A percentile compares a stretch with the other conserved stretches of the same genome.
Conservation (phyloP, 140 eudicot genomes). For the Flaveria floridana region DNA sequence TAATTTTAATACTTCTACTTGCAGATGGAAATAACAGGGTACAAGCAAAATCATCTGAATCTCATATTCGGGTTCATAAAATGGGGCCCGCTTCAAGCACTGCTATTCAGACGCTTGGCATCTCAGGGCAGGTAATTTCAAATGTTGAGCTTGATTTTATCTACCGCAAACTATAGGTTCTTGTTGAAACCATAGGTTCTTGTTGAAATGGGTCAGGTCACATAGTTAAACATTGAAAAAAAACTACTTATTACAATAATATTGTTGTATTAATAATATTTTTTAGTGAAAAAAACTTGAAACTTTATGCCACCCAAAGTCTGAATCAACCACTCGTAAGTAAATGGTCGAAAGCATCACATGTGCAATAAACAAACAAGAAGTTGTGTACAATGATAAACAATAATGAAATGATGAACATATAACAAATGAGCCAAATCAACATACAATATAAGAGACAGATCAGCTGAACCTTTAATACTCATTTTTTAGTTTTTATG, state of each 20-base stretch:
- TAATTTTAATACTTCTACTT: conserved; percentile 25
- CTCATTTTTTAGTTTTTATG: neutral
- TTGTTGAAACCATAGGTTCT: neutral
- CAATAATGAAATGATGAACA: neutral
- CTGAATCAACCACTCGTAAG: neutral
- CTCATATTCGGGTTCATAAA: conserved; percentile 43
- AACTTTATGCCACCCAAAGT: neutral
- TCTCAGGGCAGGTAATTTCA: conserved; percentile 49
- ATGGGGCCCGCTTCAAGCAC: conserved; percentile 61
- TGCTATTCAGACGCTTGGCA: conserved; percentile 70
- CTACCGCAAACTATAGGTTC: neutral
- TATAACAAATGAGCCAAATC: neutral
- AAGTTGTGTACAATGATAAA: neutral
- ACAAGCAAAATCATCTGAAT: conserved; percentile 50
- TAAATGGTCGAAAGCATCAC: neutral
- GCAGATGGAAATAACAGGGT: conserved; percentile 38
- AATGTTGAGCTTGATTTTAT: conserved; percentile 13
- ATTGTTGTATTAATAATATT: neutral
- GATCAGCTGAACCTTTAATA: neutral
- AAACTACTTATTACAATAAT: neutral
- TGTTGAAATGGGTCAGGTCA: neutral
- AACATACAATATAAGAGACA: neutral
- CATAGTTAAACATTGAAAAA: neutral
- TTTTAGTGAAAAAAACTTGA: neutral
- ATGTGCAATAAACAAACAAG: neutral